Evolutionary conservation across 106 monocot genomes (phyloP), one percentile per base, ranked within the genome.

Genomic region (Acanthochlamys bracteata): DNA sequence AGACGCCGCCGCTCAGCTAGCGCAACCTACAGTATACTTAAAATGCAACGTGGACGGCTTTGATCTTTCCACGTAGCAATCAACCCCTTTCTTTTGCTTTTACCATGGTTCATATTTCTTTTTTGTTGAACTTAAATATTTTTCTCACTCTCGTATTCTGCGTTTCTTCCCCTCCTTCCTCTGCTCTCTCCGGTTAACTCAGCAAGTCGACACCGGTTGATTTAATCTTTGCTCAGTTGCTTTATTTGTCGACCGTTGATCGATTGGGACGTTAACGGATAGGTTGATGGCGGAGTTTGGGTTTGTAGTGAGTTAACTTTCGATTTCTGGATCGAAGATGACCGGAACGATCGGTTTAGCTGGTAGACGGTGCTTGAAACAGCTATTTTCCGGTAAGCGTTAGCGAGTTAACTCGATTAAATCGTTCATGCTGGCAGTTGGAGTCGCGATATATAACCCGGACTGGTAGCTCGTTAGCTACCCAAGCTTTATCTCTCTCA

Each of bases 31-130:
- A 60, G 59, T 60, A 49, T 15, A 49, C 24, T 1, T 4, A 7
- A 43, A 19, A 9, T 22, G 51, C 45, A 60, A 61, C 60, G 70
- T 70, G 70, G 23, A 59, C 69, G 49, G 20, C 8, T 24, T 0
- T 11, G 52, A 49, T 60, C 70, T 13, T 20, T 20, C 61, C 23
- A 8, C 55, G 45, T 33, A 42, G 17, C 16, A 22, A 10, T 13
- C 45, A 41, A 25, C 47, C 20, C 12, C 11, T 14, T 15, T 12
- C 2, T 10, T 62, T 62, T 9, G 0, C 19, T 41, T 16, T 22
- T 57, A 3, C 10, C 26, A 62, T 40, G 10, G 49, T 17, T 49
- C 61, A 40, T 61, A 7, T 27, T 62, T 41, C 19, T 20, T 27
- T n/a, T 15, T 20, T 41, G 4, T 11, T 33, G n/a, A 61, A 26